phyloP scores from a whole-genome alignment of 305 asterid genomes.

The Fraxinus dipetala region DNA sequence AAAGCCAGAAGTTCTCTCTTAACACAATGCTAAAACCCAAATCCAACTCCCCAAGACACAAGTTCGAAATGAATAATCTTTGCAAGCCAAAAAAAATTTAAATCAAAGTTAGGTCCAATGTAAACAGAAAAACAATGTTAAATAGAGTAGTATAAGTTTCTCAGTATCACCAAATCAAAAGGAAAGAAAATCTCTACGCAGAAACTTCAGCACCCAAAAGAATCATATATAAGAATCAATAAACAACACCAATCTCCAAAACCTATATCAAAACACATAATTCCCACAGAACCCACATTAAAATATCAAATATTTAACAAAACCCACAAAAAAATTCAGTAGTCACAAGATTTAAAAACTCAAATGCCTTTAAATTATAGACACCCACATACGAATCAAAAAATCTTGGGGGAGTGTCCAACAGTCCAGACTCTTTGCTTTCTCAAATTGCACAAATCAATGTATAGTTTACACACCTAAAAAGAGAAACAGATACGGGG shows the following conservation, averaged over 20 bases:
- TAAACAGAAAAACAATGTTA: conserved; percentile 18
- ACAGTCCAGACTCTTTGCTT: background rate
- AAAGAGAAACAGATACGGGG: background rate
- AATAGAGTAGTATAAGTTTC: background rate
- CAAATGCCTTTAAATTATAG: background rate
- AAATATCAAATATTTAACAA: conserved; percentile 19
- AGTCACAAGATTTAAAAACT: background rate
- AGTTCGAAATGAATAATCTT: background rate
- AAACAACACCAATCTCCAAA: conserved; percentile 14
- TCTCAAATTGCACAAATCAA: conserved; percentile 18
- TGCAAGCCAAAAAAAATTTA: background rate
- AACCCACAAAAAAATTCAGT: conserved; percentile 18
- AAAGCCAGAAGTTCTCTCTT: conserved; percentile 7
- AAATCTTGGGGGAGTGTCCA: background rate
- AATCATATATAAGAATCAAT: conserved; percentile 1
- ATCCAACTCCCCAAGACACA: background rate
- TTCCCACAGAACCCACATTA: conserved; percentile 26
- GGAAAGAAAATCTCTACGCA: background rate
- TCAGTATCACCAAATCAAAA: background rate
- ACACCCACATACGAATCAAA: background rate
- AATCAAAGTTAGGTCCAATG: background rate
- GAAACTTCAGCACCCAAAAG: conserved; percentile 10
- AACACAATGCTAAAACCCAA: conserved; percentile 3
- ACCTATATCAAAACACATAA: conserved; percentile 24
- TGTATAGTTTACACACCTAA: background rate